phyloP scores from a whole-genome alignment of 2,329 filamentous ascomycete species.

The Claviceps sp. region DNA sequence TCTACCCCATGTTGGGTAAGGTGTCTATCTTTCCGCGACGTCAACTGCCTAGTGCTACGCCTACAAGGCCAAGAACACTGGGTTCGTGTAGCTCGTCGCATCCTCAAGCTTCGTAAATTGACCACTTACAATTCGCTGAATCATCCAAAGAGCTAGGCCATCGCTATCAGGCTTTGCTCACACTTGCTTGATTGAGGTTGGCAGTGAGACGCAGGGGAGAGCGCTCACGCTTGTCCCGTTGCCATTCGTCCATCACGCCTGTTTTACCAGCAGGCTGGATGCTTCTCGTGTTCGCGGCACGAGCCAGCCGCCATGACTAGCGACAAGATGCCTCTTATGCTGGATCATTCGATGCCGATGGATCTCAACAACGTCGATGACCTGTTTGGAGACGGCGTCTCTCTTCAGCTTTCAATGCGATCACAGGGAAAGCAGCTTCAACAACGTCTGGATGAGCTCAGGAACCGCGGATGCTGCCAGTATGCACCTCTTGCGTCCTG shows the following conservation, averaged over 20 bases:
- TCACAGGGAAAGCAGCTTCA: slow-evolving; percentile 46
- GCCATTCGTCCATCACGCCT: background rate
- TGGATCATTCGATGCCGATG: slow-evolving; percentile 31
- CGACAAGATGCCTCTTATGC: slow-evolving; percentile 30
- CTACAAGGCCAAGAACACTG: background rate
- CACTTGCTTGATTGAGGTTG: background rate
- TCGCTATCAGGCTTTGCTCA: background rate
- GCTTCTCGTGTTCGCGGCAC: background rate
- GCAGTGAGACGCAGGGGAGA: background rate
- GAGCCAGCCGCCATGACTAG: slow-evolving; percentile 17
- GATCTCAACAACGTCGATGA: slow-evolving; percentile 54
- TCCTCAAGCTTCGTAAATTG: background rate
- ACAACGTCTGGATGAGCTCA: slow-evolving; percentile 63
- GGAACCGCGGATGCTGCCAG: slow-evolving; percentile 67
- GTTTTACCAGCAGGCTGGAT: background rate
- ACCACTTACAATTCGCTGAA: background rate
- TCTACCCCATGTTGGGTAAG: background rate
- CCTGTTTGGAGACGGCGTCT: slow-evolving; percentile 60
- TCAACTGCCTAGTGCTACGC: background rate
- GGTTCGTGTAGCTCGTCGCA: background rate
- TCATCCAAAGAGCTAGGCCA: background rate
- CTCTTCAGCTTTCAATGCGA: slow-evolving; percentile 37
- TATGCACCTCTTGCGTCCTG: slow-evolving; percentile 30
- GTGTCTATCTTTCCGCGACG: background rate
- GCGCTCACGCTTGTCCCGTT: background rate